phyloP scores from a whole-genome alignment of 83 land plant species.

The Thuja plicata region DNA sequence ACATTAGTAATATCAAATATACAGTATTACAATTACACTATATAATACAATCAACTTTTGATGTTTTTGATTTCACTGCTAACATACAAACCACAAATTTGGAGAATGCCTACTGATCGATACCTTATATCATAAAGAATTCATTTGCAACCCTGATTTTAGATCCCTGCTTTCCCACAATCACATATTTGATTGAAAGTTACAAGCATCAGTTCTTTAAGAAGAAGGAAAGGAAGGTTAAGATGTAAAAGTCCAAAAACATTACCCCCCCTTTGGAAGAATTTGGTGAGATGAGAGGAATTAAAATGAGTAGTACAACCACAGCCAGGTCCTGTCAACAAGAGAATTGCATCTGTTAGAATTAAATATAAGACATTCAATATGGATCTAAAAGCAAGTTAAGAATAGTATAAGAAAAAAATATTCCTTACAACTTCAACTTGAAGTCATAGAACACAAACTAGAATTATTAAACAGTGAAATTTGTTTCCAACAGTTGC shows the following conservation, averaged over 20 bases:
- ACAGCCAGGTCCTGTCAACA: conserved; percentile 90
- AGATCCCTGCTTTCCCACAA: background rate
- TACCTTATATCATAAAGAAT: background rate
- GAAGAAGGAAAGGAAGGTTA: background rate
- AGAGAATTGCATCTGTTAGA: conserved; percentile 2
- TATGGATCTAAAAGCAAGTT: background rate
- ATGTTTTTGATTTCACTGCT: background rate
- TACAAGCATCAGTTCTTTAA: background rate
- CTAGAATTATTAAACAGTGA: background rate
- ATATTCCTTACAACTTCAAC: background rate
- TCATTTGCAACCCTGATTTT: background rate
- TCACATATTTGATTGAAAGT: background rate
- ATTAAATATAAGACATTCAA: background rate
- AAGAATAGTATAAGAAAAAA: background rate
- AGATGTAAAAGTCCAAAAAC: conserved; percentile 13
- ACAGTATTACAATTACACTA: background rate
- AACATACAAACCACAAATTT: background rate
- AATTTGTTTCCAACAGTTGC: background rate
- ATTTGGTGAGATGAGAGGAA: conserved; percentile 95
- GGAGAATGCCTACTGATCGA: background rate
- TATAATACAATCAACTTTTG: background rate
- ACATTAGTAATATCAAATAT: background rate
- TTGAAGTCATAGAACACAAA: background rate
- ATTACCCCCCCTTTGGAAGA: conserved; percentile 99
- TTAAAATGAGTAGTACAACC: conserved; percentile 91